Evolutionary conservation across 2,329 filamentous ascomycete genomes (phyloP).

Genomic region (Diaporthe australafricana): DNA sequence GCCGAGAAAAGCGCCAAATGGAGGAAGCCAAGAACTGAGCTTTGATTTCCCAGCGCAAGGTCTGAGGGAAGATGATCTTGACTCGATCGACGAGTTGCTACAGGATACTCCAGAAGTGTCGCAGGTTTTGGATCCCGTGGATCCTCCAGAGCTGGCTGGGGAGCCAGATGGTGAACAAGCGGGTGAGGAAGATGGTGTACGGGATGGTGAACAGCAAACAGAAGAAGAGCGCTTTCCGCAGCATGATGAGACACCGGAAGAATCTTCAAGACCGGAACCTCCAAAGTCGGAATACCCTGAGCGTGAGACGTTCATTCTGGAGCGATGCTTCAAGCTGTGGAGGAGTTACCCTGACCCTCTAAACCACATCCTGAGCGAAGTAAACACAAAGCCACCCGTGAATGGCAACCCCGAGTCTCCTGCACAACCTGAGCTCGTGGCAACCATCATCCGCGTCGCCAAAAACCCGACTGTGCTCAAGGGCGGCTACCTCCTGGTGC

Average conservation of each 20-base stretch:
- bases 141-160: not conserved
- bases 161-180: conserved; percentile 12
- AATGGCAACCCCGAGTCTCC: conserved; percentile 66
- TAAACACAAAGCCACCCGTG: conserved; percentile 76
- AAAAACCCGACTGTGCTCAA: conserved; percentile 88
- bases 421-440: conserved; percentile 73
- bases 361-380: conserved; percentile 65
- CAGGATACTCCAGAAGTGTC: conserved; percentile 68
- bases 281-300: conserved; percentile 57
- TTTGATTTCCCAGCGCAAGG: conserved; percentile 49
- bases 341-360: conserved; percentile 68
- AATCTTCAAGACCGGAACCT: conserved; percentile 35
- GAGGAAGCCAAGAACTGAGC: conserved; percentile 52
- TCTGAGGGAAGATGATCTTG: conserved; percentile 54
- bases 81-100: conserved; percentile 68
- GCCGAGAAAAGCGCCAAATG: conserved; percentile 47
- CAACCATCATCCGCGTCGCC: conserved; percentile 80
- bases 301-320: conserved; percentile 59
- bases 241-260: conserved; percentile 43
- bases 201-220: not conserved
- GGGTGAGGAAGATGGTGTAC: conserved; percentile 33
- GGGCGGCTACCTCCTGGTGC: conserved; percentile 87
- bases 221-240: conserved; percentile 39
- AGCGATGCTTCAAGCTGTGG: conserved; percentile 75
- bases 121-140: conserved; percentile 46